Evolutionary conservation across 257 asterid genomes (phyloP).

Genomic region (Rubia yunnanensis): DNA sequence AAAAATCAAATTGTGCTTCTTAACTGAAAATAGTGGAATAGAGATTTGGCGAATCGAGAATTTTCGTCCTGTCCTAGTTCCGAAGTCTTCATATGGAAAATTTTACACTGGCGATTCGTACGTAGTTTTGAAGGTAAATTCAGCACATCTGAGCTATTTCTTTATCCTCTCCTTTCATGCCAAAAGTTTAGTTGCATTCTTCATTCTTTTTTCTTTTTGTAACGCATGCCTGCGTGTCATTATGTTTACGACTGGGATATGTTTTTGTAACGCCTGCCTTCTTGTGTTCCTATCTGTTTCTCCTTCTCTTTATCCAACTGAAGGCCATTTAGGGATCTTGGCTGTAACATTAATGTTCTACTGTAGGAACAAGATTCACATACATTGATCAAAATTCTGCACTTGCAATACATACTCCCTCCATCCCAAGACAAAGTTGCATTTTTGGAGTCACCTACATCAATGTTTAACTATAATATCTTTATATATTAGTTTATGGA

Average conservation of each 20-base stretch:
- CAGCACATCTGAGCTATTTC: background rate
- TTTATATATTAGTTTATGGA: too few relatives aligned
- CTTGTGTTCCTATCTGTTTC: background rate
- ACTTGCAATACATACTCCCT: too few relatives aligned
- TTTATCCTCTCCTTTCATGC: background rate
- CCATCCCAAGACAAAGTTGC: too few relatives aligned
- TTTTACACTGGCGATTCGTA: constrained; percentile 85
- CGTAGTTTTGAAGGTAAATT: constrained; percentile 67
- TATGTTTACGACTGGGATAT: background rate
- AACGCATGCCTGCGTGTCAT: background rate
- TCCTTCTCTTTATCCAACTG: background rate
- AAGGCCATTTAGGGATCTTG: background rate
- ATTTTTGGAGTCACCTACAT: too few relatives aligned
- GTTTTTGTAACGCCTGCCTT: background rate
- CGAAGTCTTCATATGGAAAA: constrained; percentile 67
- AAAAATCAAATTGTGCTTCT: constrained; percentile 30
- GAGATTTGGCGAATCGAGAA: constrained; percentile 95
- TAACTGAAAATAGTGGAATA: constrained; percentile 63
- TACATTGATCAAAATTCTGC: background rate
- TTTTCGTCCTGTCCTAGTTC: constrained; percentile 55
- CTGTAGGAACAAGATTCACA: background rate
- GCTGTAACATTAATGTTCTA: background rate
- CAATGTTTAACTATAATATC: too few relatives aligned
- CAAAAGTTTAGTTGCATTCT: background rate
- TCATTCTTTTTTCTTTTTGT: background rate